phyloP scores from a whole-genome alignment of 768 basidiomycete species.

The Leccinum truebloodii region DNA sequence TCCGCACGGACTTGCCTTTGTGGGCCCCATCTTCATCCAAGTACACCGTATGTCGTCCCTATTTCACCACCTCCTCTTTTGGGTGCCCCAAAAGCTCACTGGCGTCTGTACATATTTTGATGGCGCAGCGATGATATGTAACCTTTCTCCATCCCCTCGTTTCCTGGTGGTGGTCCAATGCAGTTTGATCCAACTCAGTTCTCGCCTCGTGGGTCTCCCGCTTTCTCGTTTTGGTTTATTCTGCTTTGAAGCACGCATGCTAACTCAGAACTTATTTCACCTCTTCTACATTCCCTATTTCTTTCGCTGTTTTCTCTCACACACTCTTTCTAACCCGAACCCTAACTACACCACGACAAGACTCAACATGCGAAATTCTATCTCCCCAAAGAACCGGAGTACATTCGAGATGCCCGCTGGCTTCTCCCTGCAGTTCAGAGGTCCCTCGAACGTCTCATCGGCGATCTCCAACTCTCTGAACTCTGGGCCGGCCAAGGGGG shows the following conservation, averaged over 20 bases:
- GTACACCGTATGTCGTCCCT: constrained; percentile 24
- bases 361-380: constrained; percentile 29
- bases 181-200: constrained; percentile 33
- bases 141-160: background rate
- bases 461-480: background rate
- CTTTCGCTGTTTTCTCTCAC: background rate
- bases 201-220: constrained; percentile 27
- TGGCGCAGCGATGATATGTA: background rate
- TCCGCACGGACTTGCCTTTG: constrained; percentile 20
- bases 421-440: background rate
- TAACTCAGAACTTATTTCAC: background rate
- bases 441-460: background rate
- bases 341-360: constrained; percentile 5
- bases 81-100: background rate
- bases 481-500: background rate
- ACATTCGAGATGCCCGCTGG: background rate
- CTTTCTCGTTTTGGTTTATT: background rate
- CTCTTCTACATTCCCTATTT: background rate
- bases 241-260: background rate
- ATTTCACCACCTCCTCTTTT: background rate
- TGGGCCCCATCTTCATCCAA: constrained; percentile 26
- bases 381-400: background rate
- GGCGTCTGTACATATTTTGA: background rate
- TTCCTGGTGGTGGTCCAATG: background rate
- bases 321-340: background rate